Conservation (phyloP, 1,284 basidiomycete genomes). For the Rugosomyces carneus region DNA sequence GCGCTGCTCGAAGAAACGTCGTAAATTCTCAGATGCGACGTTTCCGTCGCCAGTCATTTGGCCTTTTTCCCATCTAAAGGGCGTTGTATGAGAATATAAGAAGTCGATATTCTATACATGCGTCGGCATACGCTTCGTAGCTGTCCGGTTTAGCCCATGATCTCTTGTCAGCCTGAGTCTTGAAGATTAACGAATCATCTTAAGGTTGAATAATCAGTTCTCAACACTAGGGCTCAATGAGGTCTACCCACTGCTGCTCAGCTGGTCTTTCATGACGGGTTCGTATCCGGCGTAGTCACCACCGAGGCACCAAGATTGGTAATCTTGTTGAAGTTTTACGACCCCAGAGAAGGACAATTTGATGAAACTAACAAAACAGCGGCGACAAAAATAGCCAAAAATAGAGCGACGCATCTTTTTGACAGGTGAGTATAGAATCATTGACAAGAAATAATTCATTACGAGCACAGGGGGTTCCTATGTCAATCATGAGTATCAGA, state of each 20-base stretch:
- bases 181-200: conserved; percentile 57
- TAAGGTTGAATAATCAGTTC: conserved; percentile 4
- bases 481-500: conserved; percentile 1
- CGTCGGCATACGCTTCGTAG: conserved; percentile 48
- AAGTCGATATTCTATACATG: background rate
- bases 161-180: conserved; percentile 59
- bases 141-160: conserved; percentile 55
- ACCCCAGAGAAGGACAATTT: conserved; percentile 71
- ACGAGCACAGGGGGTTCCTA: conserved; percentile 38
- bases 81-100: background rate
- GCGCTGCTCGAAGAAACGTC: conserved; percentile 75
- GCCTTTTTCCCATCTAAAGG: conserved; percentile 59
- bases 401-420: conserved; percentile 61
- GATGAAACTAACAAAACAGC: conserved; percentile 64
- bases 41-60: conserved; percentile 60
- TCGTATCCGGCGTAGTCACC: conserved; percentile 41
- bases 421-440: conserved; percentile 3
- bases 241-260: conserved; percentile 41
- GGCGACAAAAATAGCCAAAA: conserved; percentile 73
- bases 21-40: conserved; percentile 60
- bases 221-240: background rate
- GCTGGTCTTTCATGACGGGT: conserved; percentile 46
- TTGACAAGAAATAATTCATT: conserved; percentile 7
- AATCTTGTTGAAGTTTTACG: conserved; percentile 55
- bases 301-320: conserved; percentile 55